Conservation (phyloP, 2,329 filamentous ascomycete genomes). For the Hymenoscyphus linearis region DNA sequence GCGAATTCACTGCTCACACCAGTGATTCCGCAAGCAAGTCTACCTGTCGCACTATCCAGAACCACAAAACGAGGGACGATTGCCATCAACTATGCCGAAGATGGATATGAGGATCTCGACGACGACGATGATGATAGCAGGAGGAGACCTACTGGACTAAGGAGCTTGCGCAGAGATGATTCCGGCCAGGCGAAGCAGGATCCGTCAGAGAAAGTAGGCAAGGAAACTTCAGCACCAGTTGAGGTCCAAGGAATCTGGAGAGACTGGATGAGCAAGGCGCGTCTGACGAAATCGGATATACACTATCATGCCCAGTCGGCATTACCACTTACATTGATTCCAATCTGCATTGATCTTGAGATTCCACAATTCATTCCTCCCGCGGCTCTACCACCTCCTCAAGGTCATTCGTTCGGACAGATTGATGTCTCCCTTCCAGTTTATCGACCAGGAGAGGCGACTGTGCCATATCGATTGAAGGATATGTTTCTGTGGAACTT, state of each 20-base stretch:
- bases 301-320: slow-evolving; percentile 62
- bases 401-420: slow-evolving; percentile 49
- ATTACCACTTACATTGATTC: slow-evolving; percentile 84
- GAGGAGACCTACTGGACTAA: slow-evolving; percentile 69
- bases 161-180: slow-evolving; percentile 77
- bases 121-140: slow-evolving; percentile 69
- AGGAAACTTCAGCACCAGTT: slow-evolving; percentile 73
- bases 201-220: slow-evolving; percentile 71
- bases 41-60: slow-evolving; percentile 63
- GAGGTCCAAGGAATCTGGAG: slow-evolving; percentile 87
- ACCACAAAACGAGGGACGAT: slow-evolving; percentile 97
- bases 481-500: slow-evolving; percentile 98
- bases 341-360: slow-evolving; percentile 94
- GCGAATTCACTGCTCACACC: slow-evolving; percentile 88
- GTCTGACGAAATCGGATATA: slow-evolving; percentile 49
- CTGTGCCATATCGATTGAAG: slow-evolving; percentile 80
- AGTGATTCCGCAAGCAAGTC: slow-evolving; percentile 65
- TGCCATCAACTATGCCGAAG: slow-evolving; percentile 96
- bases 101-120: slow-evolving; percentile 83
- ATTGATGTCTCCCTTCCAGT: slow-evolving; percentile 70
- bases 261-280: slow-evolving; percentile 85
- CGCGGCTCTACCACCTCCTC: slow-evolving; percentile 58
- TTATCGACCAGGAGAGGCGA: slow-evolving; percentile 73
- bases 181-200: slow-evolving; percentile 57
- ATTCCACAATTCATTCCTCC: slow-evolving; percentile 71